phyloP scores from a whole-genome alignment of 192 early-diverging fungal species.

The Phycomyces nitens region DNA sequence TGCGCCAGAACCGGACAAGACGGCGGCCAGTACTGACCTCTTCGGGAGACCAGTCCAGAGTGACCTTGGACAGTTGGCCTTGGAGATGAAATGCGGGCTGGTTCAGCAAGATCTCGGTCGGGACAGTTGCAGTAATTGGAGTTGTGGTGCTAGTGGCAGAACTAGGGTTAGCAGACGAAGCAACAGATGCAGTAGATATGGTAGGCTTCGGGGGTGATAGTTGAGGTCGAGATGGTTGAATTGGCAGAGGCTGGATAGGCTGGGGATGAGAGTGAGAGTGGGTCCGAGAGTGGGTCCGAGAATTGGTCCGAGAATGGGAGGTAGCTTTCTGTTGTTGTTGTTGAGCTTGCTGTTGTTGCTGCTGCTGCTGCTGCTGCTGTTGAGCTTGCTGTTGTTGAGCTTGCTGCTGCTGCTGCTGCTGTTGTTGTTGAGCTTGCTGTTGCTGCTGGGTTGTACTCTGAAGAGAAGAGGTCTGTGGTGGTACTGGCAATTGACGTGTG shows the following conservation, averaged over 20 bases:
- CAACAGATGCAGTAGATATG: too few species aligned
- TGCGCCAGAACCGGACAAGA: conserved; percentile 69
- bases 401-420: too few species aligned
- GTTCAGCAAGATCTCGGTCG: neutral
- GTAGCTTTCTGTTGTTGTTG: neutral
- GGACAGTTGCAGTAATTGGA: neutral
- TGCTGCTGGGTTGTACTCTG: too few species aligned
- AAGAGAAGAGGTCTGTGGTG: too few species aligned
- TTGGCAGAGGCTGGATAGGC: too few species aligned
- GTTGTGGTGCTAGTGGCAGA: neutral
- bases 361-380: conserved; percentile 1
- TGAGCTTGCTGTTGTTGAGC: neutral
- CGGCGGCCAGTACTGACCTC: conserved; percentile 59
- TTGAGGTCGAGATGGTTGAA: too few species aligned
- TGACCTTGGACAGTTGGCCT: neutral
- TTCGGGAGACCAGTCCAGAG: conserved; percentile 57
- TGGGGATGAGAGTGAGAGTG: neutral
- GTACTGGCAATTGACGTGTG: too few species aligned
- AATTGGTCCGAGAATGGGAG: neutral
- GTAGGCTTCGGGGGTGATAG: too few species aligned
- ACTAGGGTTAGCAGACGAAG: too few species aligned
- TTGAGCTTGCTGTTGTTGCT: neutral
- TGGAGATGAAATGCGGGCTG: neutral
- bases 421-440: neutral
- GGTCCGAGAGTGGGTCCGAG: neutral